These are phyloP conservation scores for Dissophora globulifera DNA, from an alignment of 192 early-diverging fungal genomes.

Conservation along the genomic window DNA sequence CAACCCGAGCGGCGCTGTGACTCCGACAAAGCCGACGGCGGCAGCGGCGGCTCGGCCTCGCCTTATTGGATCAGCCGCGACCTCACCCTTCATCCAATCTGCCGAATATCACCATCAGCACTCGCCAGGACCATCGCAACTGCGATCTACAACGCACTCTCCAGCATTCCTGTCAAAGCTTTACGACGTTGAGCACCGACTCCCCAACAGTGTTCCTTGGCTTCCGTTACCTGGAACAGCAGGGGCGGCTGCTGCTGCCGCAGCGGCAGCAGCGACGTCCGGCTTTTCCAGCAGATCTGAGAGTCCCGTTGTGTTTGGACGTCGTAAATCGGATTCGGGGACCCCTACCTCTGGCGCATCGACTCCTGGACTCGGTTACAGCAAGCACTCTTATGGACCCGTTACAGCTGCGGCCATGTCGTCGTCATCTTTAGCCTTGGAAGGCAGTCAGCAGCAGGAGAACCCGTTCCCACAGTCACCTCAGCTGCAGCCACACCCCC, in stretches of 20 bases:
- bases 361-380: background rate
- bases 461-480: constrained; percentile 8
- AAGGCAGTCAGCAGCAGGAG: constrained; percentile 18
- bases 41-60: background rate
- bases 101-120: constrained; percentile 15
- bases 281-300: background rate
- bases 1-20: no score
- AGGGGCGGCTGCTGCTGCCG: background rate
- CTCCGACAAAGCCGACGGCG: background rate
- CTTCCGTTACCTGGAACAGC: constrained; percentile 29
- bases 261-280: no score
- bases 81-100: constrained; percentile 16
- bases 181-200: constrained; percentile 19
- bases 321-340: constrained; percentile 24
- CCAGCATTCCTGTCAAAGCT: constrained; percentile 34
- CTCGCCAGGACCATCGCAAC: constrained; percentile 3
- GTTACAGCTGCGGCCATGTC: background rate
- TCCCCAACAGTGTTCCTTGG: constrained; percentile 17
- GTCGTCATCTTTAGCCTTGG: background rate
- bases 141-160: constrained; percentile 28
- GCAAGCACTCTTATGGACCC: background rate
- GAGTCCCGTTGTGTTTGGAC: constrained; percentile 21
- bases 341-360: constrained; percentile 7
- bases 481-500: background rate
- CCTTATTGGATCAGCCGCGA: constrained; percentile 7